Base-by-base conservation (phyloP, 768 basidiomycete species). In the Mycena vulgaris region DNA sequence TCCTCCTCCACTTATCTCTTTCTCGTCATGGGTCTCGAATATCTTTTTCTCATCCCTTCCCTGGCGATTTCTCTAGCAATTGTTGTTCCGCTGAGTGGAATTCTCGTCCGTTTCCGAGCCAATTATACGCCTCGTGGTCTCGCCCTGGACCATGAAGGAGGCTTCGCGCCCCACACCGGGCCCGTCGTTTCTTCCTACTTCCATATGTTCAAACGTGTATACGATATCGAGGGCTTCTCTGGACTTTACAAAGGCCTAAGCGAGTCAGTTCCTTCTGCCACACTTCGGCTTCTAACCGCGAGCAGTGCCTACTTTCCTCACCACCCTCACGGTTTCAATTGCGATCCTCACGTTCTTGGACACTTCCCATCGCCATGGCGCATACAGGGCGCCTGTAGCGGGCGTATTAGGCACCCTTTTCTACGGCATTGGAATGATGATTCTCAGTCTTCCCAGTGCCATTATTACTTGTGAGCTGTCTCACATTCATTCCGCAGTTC, bases 121-220 rank as follows among this genome's bases (percentile, higher is more conserved):
- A 94, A 95, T 77, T 95, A 93, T 83, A 94, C 93, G 76, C 95
- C 95, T 3, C 93, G 92, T 79, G 93, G 92, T 39, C 89, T 96
- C 45, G 93, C 92, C 60, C 85, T 95, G 45, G 94, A 95, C 78
- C 82, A 86, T 33, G 93, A 94, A 76, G 93, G 92, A 35, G 90
- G 87, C 53, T 91, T 61, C 11, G 42, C 63, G 2, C 60, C 61
- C 21, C 67, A 68, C 27, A 64, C 63, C 6, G 92, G 91, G 7
- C 95, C 94, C 66, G 87, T 93, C n/a, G 86, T 95, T 63, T 88
- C 87, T 19, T 89, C 91, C 5, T 94, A 91, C 81, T 88, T 94
- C 72, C 89, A 84, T 21, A 95, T 95, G 94, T 78, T 94, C 70
- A 75, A 70, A 53, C 86, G 95, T 52, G 93, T 93, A 8, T 89